These are phyloP conservation scores for Orbilia quercus DNA, from an alignment of 2,329 filamentous ascomycete genomes.

Conservation along the genomic window DNA sequence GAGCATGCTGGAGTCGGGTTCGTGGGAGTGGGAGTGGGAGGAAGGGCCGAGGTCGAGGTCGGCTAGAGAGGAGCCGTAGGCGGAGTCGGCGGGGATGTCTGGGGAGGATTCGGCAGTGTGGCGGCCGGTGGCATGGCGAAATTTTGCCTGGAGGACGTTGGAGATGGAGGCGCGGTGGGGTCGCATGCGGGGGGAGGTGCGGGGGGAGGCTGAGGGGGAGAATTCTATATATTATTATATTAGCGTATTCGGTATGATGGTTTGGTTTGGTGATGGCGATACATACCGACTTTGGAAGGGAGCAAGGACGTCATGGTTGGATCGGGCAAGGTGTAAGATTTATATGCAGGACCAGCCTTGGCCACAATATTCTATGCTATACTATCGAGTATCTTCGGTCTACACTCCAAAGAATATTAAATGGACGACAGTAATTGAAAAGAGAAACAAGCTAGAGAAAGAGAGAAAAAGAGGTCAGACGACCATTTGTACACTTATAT, in stretches of 20 bases:
- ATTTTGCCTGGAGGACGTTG: constrained; percentile 41
- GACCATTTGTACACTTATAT: constrained; percentile 28
- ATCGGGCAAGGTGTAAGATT: constrained; percentile 1
- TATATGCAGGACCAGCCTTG: neutral
- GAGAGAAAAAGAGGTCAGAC: constrained; percentile 37
- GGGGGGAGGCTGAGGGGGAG: constrained; percentile 48
- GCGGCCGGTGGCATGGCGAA: constrained; percentile 22
- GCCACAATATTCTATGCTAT: too few relatives aligned
- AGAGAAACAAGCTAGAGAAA: constrained; percentile 11
- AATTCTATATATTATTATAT: too few relatives aligned
- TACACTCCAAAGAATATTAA: too few relatives aligned
- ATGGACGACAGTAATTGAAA: too few relatives aligned
- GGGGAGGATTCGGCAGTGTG: constrained; percentile 44
- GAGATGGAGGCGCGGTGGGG: constrained; percentile 39
- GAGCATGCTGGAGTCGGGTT: constrained; percentile 18
- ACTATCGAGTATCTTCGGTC: too few relatives aligned
- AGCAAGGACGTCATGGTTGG: constrained; percentile 34
- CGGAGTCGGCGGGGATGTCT: constrained; percentile 46
- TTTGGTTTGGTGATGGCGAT: too few relatives aligned
- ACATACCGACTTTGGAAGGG: constrained; percentile 43
- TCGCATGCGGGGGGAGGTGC: constrained; percentile 42
- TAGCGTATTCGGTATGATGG: too few relatives aligned
- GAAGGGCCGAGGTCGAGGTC: constrained; percentile 54
- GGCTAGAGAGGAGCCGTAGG: constrained; percentile 45
- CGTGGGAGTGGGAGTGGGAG: too few relatives aligned